These are phyloP conservation scores for Holtermanniella nyarrowii DNA, from an alignment of 768 basidiomycete genomes.

Conservation along the genomic window DNA sequence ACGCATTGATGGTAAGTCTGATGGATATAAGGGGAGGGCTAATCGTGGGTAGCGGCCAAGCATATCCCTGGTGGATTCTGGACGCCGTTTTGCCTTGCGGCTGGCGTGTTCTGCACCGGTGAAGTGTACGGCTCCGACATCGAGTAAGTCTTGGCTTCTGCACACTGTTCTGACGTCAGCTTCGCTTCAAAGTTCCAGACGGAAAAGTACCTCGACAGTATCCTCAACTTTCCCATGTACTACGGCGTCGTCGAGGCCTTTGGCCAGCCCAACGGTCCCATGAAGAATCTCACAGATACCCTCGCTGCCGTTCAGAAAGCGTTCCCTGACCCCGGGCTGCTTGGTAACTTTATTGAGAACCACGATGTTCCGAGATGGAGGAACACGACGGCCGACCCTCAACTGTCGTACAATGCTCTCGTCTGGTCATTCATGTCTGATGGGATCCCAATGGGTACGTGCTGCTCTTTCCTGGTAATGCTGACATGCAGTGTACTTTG, in stretches of 20 bases:
- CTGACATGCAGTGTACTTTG: slow-evolving; percentile 13
- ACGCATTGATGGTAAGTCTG: slow-evolving; percentile 52
- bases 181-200: slow-evolving; percentile 29
- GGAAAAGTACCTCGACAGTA: slow-evolving; percentile 29
- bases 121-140: slow-evolving; percentile 62
- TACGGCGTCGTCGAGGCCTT: slow-evolving; percentile 29
- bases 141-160: slow-evolving; percentile 2
- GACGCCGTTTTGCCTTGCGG: slow-evolving; percentile 60
- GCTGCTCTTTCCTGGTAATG: background rate
- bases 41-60: slow-evolving; percentile 43
- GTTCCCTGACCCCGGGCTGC: slow-evolving; percentile 28
- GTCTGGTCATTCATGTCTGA: slow-evolving; percentile 36
- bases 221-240: slow-evolving; percentile 34
- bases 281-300: slow-evolving; percentile 29
- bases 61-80: slow-evolving; percentile 69
- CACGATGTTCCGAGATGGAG: slow-evolving; percentile 37
- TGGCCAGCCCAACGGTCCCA: slow-evolving; percentile 26
- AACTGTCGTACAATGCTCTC: slow-evolving; percentile 35
- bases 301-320: slow-evolving; percentile 18
- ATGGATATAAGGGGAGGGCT: slow-evolving; percentile 9
- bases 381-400: slow-evolving; percentile 29
- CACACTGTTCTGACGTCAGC: background rate
- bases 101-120: slow-evolving; percentile 78
- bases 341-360: slow-evolving; percentile 38
- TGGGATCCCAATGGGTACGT: slow-evolving; percentile 29